phyloP scores from a whole-genome alignment of 768 basidiomycete species.

The Mycena crocata region DNA sequence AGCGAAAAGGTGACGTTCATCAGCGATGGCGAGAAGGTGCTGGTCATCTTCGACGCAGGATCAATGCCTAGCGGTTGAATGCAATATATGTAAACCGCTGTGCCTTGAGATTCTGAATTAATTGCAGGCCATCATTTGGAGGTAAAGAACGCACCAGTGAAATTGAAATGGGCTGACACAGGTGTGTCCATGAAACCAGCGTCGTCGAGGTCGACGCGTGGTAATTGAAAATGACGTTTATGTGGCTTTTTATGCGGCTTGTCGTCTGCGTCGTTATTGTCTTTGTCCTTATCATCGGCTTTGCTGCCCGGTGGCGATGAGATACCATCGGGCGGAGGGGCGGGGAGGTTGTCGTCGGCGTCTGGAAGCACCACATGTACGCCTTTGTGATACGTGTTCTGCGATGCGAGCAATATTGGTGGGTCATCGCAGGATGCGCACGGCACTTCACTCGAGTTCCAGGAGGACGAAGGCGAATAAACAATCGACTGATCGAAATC shows the following conservation, averaged over 20 bases:
- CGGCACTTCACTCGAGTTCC: conserved; percentile 46
- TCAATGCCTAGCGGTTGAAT: conserved; percentile 50
- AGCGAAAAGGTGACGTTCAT: conserved; percentile 59
- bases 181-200: conserved; percentile 41
- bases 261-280: conserved; percentile 10
- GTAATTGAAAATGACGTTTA: conserved; percentile 22
- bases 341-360: conserved; percentile 32
- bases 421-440: conserved; percentile 49
- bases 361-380: conserved; percentile 37
- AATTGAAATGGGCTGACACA: conserved; percentile 54
- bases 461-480: conserved; percentile 50
- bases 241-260: not conserved
- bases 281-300: not conserved
- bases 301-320: not conserved
- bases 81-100: conserved; percentile 60
- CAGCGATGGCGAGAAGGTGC: conserved; percentile 50
- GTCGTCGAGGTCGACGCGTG: conserved; percentile 45
- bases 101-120: conserved; percentile 46
- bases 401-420: conserved; percentile 33
- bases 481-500: conserved; percentile 51
- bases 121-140: not conserved
- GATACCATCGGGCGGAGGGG: not conserved
- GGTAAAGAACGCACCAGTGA: conserved; percentile 50
- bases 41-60: too few relatives aligned
- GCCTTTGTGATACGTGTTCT: conserved; percentile 52